Evolutionary conservation across 1,284 basidiomycete genomes (phyloP), one percentile per base, ranked within the genome.

Genomic region (Fomitopsis schrenkii): DNA sequence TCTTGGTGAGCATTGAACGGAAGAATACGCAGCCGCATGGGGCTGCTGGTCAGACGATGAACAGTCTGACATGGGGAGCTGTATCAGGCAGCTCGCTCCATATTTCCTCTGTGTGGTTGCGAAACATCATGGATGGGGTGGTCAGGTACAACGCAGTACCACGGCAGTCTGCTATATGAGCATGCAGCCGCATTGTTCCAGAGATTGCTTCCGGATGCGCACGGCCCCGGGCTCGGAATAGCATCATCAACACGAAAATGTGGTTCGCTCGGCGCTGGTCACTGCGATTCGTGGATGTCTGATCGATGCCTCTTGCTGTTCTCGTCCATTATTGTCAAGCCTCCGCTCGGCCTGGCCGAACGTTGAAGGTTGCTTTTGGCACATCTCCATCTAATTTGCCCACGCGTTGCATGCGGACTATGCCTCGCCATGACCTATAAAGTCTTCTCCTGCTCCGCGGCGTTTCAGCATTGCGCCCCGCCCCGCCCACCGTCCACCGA

Each of bases 221-320:
- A 14, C 3, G 14, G 14, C 9, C 14, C 38, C 38, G 38, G 14
- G 38, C 38, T 40, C 38, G 12, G 38, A 40, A 40, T 15, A 12
- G 38, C 2, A 40, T 10, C 38, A 12, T 10, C 9, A 3, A 22
- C 22, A 22, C 22, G 22, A 9, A 33, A 14, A 30, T 50, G 30
- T 6, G 14, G 30, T 30, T 8, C 26, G 22, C 6, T 33, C 26
- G 30, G 30, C 52, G 52, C 52, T 54, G 48, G 28, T 2, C 30
- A 28, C 35, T 53, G 30, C 35, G 33, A 53, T 53, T 53, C 52
- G 52, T 38, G 33, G 17, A 54, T 38, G 52, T 54, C 52, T 40
- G 36, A 54, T 54, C 52, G 52, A 54, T 54, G 33, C n/a, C 52
- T 40, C 35, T 50, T 50, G 40, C 52, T n/a, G 52, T 54, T 54